These are phyloP conservation scores for Pythium diclinum DNA, from an alignment of 352 stramenopile species.

Conservation along the genomic window DNA sequence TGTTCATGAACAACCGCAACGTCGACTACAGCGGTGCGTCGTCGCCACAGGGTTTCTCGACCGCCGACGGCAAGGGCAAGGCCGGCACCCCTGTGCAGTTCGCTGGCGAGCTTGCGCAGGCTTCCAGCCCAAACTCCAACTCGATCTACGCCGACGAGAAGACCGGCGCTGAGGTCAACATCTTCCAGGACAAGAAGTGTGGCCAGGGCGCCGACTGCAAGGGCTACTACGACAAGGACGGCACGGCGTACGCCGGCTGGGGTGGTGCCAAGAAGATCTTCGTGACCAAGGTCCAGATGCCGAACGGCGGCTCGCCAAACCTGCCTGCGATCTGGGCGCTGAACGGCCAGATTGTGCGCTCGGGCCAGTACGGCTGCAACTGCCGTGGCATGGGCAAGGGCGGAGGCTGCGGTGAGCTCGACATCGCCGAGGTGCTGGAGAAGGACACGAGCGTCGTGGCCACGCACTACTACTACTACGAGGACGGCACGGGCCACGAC, in stretches of 20 bases:
- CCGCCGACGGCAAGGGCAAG: conserved; percentile 43
- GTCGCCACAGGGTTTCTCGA: conserved; percentile 60
- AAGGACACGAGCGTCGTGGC: conserved; percentile 57
- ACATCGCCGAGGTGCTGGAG: conserved; percentile 72
- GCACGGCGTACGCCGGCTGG: conserved; percentile 64
- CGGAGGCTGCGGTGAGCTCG: conserved; percentile 73
- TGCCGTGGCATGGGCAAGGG: conserved; percentile 59
- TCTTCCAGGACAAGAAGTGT: conserved; percentile 65
- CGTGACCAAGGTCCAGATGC: conserved; percentile 65
- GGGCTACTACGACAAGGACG: conserved; percentile 68
- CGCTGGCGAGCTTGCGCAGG: conserved; percentile 44
- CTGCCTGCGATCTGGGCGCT: conserved; percentile 78
- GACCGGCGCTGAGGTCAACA: conserved; percentile 72
- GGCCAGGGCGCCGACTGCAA: conserved; percentile 47
- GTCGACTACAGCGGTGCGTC: conserved; percentile 56
- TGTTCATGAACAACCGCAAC: conserved; percentile 86
- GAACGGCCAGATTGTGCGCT: conserved; percentile 62
- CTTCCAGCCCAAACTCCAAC: conserved; percentile 37
- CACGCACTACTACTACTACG: conserved; percentile 84
- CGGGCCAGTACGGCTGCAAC: conserved; percentile 81
- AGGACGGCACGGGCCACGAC: conserved; percentile 59
- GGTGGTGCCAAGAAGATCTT: conserved; percentile 79
- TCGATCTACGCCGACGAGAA: conserved; percentile 54
- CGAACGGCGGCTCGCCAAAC: conserved; percentile 36
- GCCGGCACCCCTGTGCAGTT: conserved; percentile 44